Base-by-base conservation (phyloP, 2,329 filamentous ascomycete species). In the Sarocladium brachiariae region DNA sequence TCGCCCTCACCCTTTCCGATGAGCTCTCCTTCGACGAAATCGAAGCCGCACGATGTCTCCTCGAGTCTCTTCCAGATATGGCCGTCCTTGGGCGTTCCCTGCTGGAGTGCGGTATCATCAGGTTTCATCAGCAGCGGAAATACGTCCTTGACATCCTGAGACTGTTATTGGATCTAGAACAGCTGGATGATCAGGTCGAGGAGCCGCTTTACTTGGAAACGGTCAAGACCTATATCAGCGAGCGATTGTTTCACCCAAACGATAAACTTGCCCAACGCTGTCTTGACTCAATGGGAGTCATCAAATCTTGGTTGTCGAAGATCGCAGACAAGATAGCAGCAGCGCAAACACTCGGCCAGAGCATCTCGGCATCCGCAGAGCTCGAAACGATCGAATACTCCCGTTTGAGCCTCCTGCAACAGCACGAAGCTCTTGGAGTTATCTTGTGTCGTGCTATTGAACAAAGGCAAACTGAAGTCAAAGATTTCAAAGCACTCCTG, bases 11-110 rank as follows among this genome's bases (percentile, higher is more conserved):
- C 59, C 75, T 99, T 33, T 87, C 92, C 51, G 91, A 97, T 66
- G 88, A 89, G 58, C 75, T 96, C 54, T 84, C 96, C 60, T 75
- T 99, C 49, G 91, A 99, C 68, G 95, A 99, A 68, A 65, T 95
- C 52, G 81, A 93, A 59, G 86, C 92, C 16, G 87, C 89, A 9
- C 77, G 79, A 57, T 78, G 93, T 47, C 81, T 95, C 52, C 72
- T 95, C 49, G 83, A 85, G 51, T 83, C 87, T 16, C 80, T 88
- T 62, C 77, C 82, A 33, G 84, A 91, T 58, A 76, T 82, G 14
- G 74, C 80, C 39, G 73, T 80, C 14, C 74, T 90, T 4, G 89
- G 89, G 54, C 81, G 88, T 21, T 77, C 88, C 2, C 76, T 88
- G 53, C 76, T 89, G 50, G 84, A 91, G 64, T 86, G 86, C 58